These are phyloP conservation scores for Lathyrus tuberosus DNA, from an alignment of 306 rosid species.

Conservation along the genomic window DNA sequence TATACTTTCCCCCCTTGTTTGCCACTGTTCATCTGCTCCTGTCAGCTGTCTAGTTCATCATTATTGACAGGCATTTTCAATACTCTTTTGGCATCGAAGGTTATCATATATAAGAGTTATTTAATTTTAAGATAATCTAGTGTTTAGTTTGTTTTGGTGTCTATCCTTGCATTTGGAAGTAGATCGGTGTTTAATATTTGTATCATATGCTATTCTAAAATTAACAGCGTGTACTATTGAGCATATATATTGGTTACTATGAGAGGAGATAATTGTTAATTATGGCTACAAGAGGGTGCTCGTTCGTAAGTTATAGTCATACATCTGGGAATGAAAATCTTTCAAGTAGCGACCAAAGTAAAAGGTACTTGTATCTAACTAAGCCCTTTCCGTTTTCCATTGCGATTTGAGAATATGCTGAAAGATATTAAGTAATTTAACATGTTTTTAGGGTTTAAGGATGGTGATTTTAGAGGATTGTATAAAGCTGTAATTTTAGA, in stretches of 20 bases:
- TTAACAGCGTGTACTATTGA: neutral
- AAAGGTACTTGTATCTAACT: too few relatives aligned
- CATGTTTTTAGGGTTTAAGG: too few relatives aligned
- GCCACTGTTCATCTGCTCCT: neutral
- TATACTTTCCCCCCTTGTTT: neutral
- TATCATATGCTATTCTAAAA: neutral
- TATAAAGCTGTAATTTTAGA: too few relatives aligned
- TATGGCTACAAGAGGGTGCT: neutral
- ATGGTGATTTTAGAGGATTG: too few relatives aligned
- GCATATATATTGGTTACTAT: constrained; percentile 29
- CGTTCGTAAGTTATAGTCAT: neutral
- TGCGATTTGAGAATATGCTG: too few relatives aligned
- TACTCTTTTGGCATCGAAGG: neutral
- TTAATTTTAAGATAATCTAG: neutral
- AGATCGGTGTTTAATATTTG: constrained; percentile 12
- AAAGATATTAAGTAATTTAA: too few relatives aligned
- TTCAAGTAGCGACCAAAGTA: too few relatives aligned
- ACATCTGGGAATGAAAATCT: neutral
- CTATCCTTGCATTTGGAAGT: constrained; percentile 11
- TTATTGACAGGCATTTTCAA: constrained; percentile 1
- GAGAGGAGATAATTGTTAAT: neutral
- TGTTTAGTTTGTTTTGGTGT: constrained; percentile 1
- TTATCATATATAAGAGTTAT: neutral
- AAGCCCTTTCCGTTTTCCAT: too few relatives aligned
- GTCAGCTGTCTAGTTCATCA: neutral